A percentile compares a stretch with the other conserved stretches of the same genome.
phyloP scores from a whole-genome alignment of 306 rosid species.

The Citrullus colocynthis region DNA sequence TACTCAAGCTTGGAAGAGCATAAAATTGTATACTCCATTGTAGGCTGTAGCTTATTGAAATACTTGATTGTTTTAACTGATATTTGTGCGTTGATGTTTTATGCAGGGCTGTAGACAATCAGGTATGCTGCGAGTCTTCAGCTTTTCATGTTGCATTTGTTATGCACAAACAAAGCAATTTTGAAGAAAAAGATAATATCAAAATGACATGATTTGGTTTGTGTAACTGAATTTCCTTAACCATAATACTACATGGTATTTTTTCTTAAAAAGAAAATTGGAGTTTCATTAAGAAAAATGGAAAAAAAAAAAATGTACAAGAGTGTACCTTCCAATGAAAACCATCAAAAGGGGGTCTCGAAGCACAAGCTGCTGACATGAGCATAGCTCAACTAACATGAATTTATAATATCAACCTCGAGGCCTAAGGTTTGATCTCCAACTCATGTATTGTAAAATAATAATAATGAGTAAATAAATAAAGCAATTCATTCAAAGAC shows the following conservation, averaged over 20 bases:
- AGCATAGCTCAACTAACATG: too few species aligned
- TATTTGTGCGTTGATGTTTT: constrained; percentile 12
- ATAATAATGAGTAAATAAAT: too few species aligned
- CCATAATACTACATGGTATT: background rate
- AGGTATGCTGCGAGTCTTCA: constrained; percentile 35
- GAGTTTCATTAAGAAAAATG: background rate
- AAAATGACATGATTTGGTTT: background rate
- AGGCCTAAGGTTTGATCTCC: too few species aligned
- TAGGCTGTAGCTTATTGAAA: background rate
- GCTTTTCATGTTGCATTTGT: background rate
- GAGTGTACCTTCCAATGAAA: too few species aligned
- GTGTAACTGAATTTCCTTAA: background rate
- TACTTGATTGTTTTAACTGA: constrained; percentile 14
- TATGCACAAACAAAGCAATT: background rate
- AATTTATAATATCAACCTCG: too few species aligned
- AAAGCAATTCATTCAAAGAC: background rate
- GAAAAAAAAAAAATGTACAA: too few species aligned
- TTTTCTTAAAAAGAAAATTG: too few species aligned
- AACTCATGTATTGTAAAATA: too few species aligned
- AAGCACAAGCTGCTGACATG: background rate
- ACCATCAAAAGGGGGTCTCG: background rate
- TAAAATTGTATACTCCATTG: background rate
- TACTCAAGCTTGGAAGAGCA: background rate
- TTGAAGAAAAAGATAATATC: background rate
- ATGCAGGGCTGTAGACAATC: constrained; percentile 95